phyloP scores from a whole-genome alignment of 345 rosid species.

The Melaleuca alternifolia region DNA sequence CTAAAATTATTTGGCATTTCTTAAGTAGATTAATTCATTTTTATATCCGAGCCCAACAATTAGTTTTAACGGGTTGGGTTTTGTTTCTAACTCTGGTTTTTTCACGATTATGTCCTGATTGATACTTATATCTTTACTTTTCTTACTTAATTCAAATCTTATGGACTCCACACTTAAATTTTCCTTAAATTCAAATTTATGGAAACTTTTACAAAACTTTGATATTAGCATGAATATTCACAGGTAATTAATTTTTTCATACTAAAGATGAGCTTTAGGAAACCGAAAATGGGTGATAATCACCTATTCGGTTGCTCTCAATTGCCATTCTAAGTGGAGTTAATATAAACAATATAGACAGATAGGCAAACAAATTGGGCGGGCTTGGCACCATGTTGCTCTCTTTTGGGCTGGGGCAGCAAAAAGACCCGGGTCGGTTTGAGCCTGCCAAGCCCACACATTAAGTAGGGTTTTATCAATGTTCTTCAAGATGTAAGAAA shows the following conservation, averaged over 20 bases:
- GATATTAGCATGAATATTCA: not conserved
- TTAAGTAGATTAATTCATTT: not conserved
- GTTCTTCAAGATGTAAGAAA: not conserved
- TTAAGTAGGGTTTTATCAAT: not conserved
- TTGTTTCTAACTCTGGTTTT: not conserved
- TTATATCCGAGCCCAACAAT: not conserved
- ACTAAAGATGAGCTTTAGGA: not conserved
- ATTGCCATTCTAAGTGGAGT: not conserved
- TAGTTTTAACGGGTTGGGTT: not conserved
- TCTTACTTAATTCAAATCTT: not conserved
- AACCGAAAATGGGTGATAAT: not conserved
- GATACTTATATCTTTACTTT: not conserved
- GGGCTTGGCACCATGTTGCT: not conserved
- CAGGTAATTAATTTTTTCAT: not conserved
- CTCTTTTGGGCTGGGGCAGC: not conserved
- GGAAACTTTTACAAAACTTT: not conserved
- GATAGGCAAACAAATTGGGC: not conserved
- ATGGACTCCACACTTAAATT: not conserved
- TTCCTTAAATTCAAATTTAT: not conserved
- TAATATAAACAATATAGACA: not conserved
- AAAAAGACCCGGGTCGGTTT: not conserved
- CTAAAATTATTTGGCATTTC: too few relatives aligned
- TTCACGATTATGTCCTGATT: not conserved
- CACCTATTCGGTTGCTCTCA: not conserved
- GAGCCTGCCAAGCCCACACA: not conserved